These are phyloP conservation scores for Pugionium dolabratum DNA, from an alignment of 345 rosid genomes.

Conservation along the genomic window DNA sequence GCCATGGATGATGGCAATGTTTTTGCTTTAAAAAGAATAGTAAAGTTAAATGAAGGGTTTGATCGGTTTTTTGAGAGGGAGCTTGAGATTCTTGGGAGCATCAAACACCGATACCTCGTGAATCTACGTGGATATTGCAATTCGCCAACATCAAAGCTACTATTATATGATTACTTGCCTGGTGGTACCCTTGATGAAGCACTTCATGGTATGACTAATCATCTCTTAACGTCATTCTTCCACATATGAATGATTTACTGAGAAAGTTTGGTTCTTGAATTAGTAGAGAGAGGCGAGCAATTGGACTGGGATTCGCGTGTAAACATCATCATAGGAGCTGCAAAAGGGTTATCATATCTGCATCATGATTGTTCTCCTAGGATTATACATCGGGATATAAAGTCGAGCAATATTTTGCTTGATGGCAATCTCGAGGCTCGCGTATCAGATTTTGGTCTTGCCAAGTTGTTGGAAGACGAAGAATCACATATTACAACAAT, in stretches of 20 bases:
- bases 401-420: slow-evolving; percentile 94
- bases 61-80: slow-evolving; percentile 96
- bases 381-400: slow-evolving; percentile 98
- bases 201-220: slow-evolving; percentile 72
- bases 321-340: slow-evolving; percentile 92
- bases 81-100: slow-evolving; percentile 98
- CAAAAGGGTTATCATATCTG: slow-evolving; percentile 93
- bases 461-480: slow-evolving; percentile 90
- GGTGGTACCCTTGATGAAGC: slow-evolving; percentile 99
- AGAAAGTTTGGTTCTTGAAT: slow-evolving; percentile 24
- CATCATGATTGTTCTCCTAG: slow-evolving; percentile 99
- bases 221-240: slow-evolving; percentile 11
- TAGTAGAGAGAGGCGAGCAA: slow-evolving; percentile 83
- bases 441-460: slow-evolving; percentile 97
- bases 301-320: slow-evolving; percentile 95
- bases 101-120: slow-evolving; percentile 88
- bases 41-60: slow-evolving; percentile 85
- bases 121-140: slow-evolving; percentile 97
- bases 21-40: slow-evolving; percentile 84
- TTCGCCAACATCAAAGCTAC: slow-evolving; percentile 82
- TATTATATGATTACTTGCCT: slow-evolving; percentile 84
- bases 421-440: slow-evolving; percentile 98
- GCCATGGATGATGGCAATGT: slow-evolving; percentile 96
- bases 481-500: slow-evolving; percentile 98
- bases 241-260: slow-evolving; percentile 15